Conservation (phyloP, 192 early-diverging fungal species). For the Mortierella antarctica region DNA sequence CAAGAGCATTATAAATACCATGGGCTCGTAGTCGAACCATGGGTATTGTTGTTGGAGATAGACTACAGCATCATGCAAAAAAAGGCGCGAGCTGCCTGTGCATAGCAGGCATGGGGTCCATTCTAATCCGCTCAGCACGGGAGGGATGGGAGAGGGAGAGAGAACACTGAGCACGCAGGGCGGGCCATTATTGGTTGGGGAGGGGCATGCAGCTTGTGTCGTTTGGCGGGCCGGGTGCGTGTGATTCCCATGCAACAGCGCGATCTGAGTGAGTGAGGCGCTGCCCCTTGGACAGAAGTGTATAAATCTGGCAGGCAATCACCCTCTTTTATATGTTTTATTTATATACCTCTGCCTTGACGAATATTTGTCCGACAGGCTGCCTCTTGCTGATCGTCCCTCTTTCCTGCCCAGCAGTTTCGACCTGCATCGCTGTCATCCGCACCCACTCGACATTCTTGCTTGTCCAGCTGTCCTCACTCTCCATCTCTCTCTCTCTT, state of each 20-base stretch:
- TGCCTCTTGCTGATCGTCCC: no score
- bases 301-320: constrained; percentile 11
- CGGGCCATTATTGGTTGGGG: constrained; percentile 5
- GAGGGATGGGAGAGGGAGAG: neutral
- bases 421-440: neutral
- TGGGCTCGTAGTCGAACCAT: no score
- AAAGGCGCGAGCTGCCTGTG: no score
- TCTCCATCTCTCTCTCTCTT: neutral
- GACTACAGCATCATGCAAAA: no score
- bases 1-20: no score
- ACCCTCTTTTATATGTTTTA: no score
- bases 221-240: neutral
- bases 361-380: no score
- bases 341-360: neutral
- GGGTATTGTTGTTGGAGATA: no score
- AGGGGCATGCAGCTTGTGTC: constrained; percentile 10
- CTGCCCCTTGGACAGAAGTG: neutral
- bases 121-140: neutral
- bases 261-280: neutral
- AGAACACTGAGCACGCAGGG: neutral
- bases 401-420: no score
- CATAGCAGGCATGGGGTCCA: no score
- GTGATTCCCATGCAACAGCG: constrained; percentile 5
- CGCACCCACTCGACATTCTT: neutral
- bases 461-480: neutral